Evolutionary conservation across 768 basidiomycete genomes (phyloP).

Genomic region (Mycena leptocephala): DNA sequence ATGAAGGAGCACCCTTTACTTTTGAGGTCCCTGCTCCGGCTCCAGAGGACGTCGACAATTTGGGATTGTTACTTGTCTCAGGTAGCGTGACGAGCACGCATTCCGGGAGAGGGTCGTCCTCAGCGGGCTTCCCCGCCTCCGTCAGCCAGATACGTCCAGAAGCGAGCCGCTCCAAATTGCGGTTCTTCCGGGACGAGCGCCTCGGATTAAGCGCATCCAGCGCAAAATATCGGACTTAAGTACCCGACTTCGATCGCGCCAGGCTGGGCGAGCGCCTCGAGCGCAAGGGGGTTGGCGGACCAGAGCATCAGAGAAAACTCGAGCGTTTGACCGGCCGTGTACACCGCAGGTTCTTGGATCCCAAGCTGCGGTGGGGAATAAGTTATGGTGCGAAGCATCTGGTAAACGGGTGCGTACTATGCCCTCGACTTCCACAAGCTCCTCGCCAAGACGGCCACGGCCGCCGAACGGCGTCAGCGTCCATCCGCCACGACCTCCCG

Average conservation of each 20-base stretch:
- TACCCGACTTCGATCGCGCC: constrained; percentile 31
- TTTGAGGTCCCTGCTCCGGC: not conserved
- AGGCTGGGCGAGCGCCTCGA: constrained; percentile 35
- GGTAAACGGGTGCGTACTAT: not conserved
- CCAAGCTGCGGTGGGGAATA: constrained; percentile 24
- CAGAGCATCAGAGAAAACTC: constrained; percentile 26
- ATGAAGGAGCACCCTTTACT: constrained; percentile 8
- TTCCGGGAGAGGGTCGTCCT: constrained; percentile 23
- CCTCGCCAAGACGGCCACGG: constrained; percentile 31
- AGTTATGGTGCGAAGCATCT: not conserved
- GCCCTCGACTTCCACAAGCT: constrained; percentile 32
- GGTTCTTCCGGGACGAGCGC: constrained; percentile 31
- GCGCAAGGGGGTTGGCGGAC: constrained; percentile 24
- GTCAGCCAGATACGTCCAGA: constrained; percentile 26
- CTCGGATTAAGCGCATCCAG: constrained; percentile 27
- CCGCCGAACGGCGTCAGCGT: constrained; percentile 36
- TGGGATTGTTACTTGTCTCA: not conserved
- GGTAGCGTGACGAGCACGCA: constrained; percentile 24
- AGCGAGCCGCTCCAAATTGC: constrained; percentile 19
- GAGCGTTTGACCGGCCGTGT: constrained; percentile 26
- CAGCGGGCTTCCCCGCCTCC: constrained; percentile 26
- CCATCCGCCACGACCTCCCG: constrained; percentile 36
- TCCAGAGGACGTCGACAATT: constrained; percentile 7
- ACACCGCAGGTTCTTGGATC: constrained; percentile 27
- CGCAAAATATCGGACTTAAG: constrained; percentile 30